Base-by-base conservation (phyloP, 1,284 basidiomycete genomes). In the Cryptococcus jaspeensis region DNA sequence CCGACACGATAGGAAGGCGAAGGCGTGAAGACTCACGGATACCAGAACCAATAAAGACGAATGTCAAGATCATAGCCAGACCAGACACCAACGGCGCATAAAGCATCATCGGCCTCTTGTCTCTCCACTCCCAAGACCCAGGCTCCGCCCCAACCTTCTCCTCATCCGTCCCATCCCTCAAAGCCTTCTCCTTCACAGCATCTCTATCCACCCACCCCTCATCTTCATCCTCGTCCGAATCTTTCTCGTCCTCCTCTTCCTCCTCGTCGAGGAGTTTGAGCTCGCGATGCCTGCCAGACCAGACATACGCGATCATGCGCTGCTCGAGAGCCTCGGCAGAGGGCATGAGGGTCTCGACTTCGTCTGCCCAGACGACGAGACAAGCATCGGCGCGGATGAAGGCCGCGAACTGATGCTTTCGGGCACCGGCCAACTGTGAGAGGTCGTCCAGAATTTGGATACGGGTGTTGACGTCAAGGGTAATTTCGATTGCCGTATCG, bases 301-400 rank as follows among this genome's bases (percentile, higher is more conserved):
- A 75, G 22, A 75, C 72, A 56, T 67, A 75, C 2, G 60, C 56
- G 46, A 75, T 69, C 73, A 75, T 74, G 13, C 70, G 62, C 48
- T 70, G 65, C 50, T 73, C 70, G 9, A 72, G 60, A 9, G 85
- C 83, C 42, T 82, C 82, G 5, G 81, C 82, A 22, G 89, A 91
- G 16, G 89, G 86, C 46, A 92, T 89, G 7, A 89, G 87, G 55
- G 91, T 89, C 74, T 93, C 90, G 62, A 92, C 87, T 73, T 92
- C 90, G 41, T 86, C 88, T 0, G 88, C 81, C 77, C 72, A 74
- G 20, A 74, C 72, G 16, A 74, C 66, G 12, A 74, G 60, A 52
- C 70, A 72, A 5, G 59, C 52, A 44, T 74, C 72, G 39, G 63
- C 58, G 13, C 72, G 65, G 40, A 64, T 63, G 49, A 74, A 74